Evolutionary conservation across 805 yeast genomes (phyloP).

Genomic region (Metschnikowia lochheadii): DNA sequence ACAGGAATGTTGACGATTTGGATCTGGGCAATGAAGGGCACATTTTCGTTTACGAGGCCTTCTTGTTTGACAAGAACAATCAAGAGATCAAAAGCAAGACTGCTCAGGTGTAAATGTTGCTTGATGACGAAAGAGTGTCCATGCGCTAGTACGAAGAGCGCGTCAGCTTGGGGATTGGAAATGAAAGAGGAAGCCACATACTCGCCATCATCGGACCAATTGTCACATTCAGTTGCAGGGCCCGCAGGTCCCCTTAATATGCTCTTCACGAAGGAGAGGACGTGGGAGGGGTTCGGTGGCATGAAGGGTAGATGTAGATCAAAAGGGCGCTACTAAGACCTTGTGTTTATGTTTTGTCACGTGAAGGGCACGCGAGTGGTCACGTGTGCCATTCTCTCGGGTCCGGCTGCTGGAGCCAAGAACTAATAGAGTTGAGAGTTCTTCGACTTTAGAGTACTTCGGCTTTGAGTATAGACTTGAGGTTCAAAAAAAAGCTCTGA

Average conservation of each 20-base stretch:
- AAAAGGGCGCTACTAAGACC: not conserved
- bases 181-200: slow-evolving; percentile 8
- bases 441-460: too few relatives aligned
- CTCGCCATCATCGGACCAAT: slow-evolving; percentile 3
- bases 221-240: not conserved
- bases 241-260: not conserved
- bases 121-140: slow-evolving; percentile 4
- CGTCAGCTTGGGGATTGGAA: slow-evolving; percentile 8
- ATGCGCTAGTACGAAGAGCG: slow-evolving; percentile 12
- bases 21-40: slow-evolving; percentile 12
- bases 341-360: not conserved
- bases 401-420: not conserved
- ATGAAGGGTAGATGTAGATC: not conserved
- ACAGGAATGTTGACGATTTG: slow-evolving; percentile 16
- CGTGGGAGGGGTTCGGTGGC: not conserved
- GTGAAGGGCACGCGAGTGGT: not conserved
- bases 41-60: slow-evolving; percentile 4
- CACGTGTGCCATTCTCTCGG: not conserved
- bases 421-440: too few relatives aligned
- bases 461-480: too few relatives aligned
- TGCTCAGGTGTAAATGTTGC: slow-evolving; percentile 5
- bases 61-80: slow-evolving; percentile 11
- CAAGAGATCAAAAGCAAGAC: slow-evolving; percentile 6
- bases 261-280: slow-evolving; percentile 1
- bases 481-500: too few relatives aligned